Conservation (phyloP, 371 early-diverging fungal genomes). For the Apophysomyces trapeziformis region DNA sequence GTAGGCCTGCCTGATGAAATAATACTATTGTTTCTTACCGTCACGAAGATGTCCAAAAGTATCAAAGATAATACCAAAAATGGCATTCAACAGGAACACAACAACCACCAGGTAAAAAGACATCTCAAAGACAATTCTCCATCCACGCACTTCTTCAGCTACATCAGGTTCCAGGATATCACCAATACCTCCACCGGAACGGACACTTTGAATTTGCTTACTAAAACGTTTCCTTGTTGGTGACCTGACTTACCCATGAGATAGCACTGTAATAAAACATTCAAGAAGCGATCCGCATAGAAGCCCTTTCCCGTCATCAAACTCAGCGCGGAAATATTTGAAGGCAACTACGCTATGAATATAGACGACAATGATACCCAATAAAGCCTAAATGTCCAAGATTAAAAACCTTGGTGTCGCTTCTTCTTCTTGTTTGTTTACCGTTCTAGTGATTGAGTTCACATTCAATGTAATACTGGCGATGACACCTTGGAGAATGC, state of each 20-base stretch:
- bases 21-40: constrained; percentile 28
- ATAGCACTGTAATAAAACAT: constrained; percentile 58
- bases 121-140: constrained; percentile 58
- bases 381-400: constrained; percentile 25
- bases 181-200: constrained; percentile 62
- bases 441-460: constrained; percentile 56
- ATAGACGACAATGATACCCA: constrained; percentile 60
- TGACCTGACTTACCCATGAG: constrained; percentile 43
- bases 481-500: constrained; percentile 64
- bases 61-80: constrained; percentile 68
- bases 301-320: constrained; percentile 49
- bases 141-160: constrained; percentile 40
- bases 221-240: not conserved
- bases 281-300: constrained; percentile 52
- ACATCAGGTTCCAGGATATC: constrained; percentile 51
- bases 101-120: constrained; percentile 61
- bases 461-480: constrained; percentile 59
- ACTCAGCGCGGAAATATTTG: constrained; percentile 53
- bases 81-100: constrained; percentile 61
- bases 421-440: constrained; percentile 10
- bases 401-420: not conserved
- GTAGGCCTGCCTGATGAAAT: not conserved
- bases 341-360: constrained; percentile 58
- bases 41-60: constrained; percentile 66
- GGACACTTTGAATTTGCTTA: constrained; percentile 30